Conservation (phyloP, 495 filamentous ascomycete genomes). For the Hyaloscypha bicolor region DNA sequence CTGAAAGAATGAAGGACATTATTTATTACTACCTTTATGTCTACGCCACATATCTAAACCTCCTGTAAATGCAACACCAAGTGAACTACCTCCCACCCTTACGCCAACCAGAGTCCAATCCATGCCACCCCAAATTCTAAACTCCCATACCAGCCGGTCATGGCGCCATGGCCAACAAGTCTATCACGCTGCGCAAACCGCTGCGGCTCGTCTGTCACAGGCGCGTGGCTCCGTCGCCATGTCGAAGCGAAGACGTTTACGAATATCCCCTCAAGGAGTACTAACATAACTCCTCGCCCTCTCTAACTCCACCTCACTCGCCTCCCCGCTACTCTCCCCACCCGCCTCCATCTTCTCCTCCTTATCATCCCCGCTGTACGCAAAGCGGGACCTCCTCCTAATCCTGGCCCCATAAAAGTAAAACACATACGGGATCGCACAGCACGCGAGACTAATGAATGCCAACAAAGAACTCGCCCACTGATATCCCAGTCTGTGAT, state of each 20-base stretch:
- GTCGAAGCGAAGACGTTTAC: neutral
- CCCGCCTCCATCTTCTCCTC: slow-evolving; percentile 21
- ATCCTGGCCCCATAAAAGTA: slow-evolving; percentile 74
- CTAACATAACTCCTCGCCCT: slow-evolving; percentile 30
- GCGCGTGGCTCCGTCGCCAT: too few relatives aligned
- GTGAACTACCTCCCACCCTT: too few relatives aligned
- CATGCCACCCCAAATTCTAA: too few relatives aligned
- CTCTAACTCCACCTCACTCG: slow-evolving; percentile 23
- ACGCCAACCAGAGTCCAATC: too few relatives aligned
- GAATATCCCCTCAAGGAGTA: slow-evolving; percentile 17
- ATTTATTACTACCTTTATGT: too few relatives aligned
- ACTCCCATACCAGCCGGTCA: too few relatives aligned
- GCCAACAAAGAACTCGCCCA: slow-evolving; percentile 75
- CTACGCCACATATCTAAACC: too few relatives aligned
- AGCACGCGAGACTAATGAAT: slow-evolving; percentile 72
- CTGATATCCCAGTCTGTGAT: slow-evolving; percentile 66
- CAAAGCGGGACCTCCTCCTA: slow-evolving; percentile 63
- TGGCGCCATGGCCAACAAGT: too few relatives aligned
- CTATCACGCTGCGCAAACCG: too few relatives aligned
- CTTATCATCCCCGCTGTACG: slow-evolving; percentile 48
- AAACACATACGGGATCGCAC: slow-evolving; percentile 75
- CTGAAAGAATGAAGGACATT: too few relatives aligned
- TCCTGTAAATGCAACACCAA: too few relatives aligned
- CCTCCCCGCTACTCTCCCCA: neutral
- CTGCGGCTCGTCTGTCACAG: too few relatives aligned